Conservation (phyloP, 2,329 filamentous ascomycete species). For the Aspergillus ustus region DNA sequence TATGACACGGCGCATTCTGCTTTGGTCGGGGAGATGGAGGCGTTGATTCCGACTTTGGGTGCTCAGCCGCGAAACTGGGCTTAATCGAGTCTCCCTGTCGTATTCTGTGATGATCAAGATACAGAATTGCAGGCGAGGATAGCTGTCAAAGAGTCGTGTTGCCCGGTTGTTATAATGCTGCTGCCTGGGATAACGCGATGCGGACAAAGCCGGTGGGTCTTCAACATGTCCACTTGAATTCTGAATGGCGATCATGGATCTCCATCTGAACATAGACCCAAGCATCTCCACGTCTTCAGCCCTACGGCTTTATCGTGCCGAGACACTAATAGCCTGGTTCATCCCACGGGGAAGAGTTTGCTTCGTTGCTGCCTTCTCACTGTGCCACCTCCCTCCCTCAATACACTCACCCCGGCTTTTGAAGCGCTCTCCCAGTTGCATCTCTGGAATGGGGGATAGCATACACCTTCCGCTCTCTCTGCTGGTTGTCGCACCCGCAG, state of each 20-base stretch:
- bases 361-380: neutral
- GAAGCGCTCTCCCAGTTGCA: neutral
- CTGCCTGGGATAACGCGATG: neutral
- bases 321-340: neutral
- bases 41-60: too few relatives aligned
- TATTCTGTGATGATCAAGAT: too few relatives aligned
- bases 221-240: too few relatives aligned
- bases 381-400: neutral
- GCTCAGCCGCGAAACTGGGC: too few relatives aligned
- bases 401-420: too few relatives aligned
- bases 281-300: slow-evolving; percentile 3
- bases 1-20: neutral
- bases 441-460: neutral
- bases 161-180: neutral
- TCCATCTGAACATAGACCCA: too few relatives aligned
- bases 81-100: too few relatives aligned
- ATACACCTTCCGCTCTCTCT: neutral
- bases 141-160: too few relatives aligned
- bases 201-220: neutral
- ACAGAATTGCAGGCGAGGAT: too few relatives aligned
- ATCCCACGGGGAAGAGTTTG: neutral
- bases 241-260: too few relatives aligned
- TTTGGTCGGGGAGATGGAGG: neutral
- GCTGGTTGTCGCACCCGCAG: neutral
- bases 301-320: neutral